Percentiles rank a stretch among this genome's conserved stretches.
phyloP scores from a whole-genome alignment of 495 filamentous ascomycete genomes.

The Apodospora peruviana region DNA sequence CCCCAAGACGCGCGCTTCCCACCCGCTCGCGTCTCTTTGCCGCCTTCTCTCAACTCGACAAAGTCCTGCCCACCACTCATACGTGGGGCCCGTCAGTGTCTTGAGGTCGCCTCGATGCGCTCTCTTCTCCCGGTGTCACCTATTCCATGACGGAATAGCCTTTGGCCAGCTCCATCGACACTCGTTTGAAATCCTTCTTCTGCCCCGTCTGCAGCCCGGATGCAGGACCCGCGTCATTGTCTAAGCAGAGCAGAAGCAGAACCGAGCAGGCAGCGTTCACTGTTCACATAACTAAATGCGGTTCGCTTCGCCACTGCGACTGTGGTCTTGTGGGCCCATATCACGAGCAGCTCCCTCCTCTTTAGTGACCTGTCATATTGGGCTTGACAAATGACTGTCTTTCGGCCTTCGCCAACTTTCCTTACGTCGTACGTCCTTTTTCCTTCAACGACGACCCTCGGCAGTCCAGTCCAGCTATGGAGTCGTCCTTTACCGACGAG shows the following conservation, averaged over 20 bases:
- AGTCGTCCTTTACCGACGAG: conserved; percentile 40
- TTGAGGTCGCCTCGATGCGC: conserved; percentile 24
- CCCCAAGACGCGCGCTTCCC: conserved; percentile 34
- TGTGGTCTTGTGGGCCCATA: conserved; percentile 4
- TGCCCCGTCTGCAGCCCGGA: conserved; percentile 5
- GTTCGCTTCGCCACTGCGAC: conserved; percentile 33
- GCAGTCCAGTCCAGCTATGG: conserved; percentile 31
- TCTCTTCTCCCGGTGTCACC: conserved; percentile 17
- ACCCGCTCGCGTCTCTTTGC: conserved; percentile 33
- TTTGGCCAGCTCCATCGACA: conserved; percentile 10
- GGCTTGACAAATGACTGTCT: conserved; percentile 36
- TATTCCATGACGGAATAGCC: conserved; percentile 12
- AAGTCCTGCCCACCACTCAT: conserved; percentile 26
- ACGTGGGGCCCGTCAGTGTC: conserved; percentile 17
- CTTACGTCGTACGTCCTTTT: conserved; percentile 24
- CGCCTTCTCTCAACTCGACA: conserved; percentile 20
- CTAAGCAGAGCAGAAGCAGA: conserved; percentile 1
- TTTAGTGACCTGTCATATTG: conserved; percentile 16
- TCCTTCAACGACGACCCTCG: conserved; percentile 23
- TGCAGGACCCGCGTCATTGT: conserved; percentile 9
- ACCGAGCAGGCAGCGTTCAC: conserved; percentile 3
- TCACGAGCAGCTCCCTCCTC: conserved; percentile 21
- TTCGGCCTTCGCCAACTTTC: conserved; percentile 18
- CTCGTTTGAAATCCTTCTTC: conserved; percentile 17
- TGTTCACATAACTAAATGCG: conserved; percentile 12